These are phyloP conservation scores for Colletotrichum kahawae DNA, from an alignment of 2,329 filamentous ascomycete genomes.

Conservation along the genomic window DNA sequence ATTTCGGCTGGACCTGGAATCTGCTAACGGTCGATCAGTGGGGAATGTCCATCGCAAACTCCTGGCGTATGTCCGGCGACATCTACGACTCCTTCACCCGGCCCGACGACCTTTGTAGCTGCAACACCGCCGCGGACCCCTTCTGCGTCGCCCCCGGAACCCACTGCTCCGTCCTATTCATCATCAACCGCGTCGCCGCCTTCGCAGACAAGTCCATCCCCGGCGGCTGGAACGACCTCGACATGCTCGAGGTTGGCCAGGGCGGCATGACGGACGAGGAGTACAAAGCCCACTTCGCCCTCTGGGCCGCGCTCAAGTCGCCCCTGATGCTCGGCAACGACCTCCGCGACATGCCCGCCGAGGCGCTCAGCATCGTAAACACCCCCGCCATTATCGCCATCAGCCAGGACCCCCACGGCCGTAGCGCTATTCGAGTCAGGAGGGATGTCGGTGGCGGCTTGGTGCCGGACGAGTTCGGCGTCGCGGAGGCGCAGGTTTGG, in stretches of 20 bases:
- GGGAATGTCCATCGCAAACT: constrained; percentile 33
- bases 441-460: constrained; percentile 40
- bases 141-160: constrained; percentile 27
- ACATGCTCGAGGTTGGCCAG: constrained; percentile 47
- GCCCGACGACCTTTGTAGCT: constrained; percentile 35
- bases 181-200: constrained; percentile 29
- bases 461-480: constrained; percentile 25
- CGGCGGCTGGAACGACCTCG: constrained; percentile 37
- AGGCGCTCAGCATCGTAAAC: constrained; percentile 25
- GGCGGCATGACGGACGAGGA: constrained; percentile 40
- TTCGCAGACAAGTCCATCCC: constrained; percentile 21
- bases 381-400: constrained; percentile 31
- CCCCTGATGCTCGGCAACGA: constrained; percentile 48
- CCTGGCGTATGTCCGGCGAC: constrained; percentile 38
- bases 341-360: constrained; percentile 29
- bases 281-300: constrained; percentile 48
- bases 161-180: constrained; percentile 31
- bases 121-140: constrained; percentile 29
- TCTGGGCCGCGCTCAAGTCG: constrained; percentile 52
- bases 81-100: constrained; percentile 38
- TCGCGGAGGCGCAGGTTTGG: constrained; percentile 34
- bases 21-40: constrained; percentile 25
- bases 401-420: constrained; percentile 39
- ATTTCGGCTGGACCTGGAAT: background rate
- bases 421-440: constrained; percentile 28